Base-by-base conservation (phyloP, 208 protist species). In the Trichomonas gallinae region DNA sequence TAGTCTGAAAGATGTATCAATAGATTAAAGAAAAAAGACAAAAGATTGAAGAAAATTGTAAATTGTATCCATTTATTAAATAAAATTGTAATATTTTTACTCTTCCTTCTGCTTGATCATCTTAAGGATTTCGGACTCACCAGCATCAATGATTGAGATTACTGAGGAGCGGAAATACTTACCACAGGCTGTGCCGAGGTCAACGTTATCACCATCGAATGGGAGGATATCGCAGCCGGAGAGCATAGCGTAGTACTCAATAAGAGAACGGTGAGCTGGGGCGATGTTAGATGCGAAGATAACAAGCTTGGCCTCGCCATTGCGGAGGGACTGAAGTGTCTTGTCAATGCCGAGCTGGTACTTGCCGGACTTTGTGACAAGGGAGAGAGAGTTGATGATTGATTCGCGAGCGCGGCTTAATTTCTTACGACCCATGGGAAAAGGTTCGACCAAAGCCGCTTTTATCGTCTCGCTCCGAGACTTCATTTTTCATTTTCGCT, bases 181-280 rank as follows among this genome's bases (percentile, higher is more conserved):
- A 97, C 99, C 99, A 98, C 99, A 99, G 51, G 99, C 98, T 34
- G 99, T 99, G 58, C 99, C 99, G 44, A 99, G 98, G 97, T 99
- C 99, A 96, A 99, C 98, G 98, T 99, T 99, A 97, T 97, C 99
- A 89, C 99, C 99, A 82, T 98, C 97, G 98, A 99, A 99, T 98
- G 99, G 99, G 98, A 99, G 99, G 96, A 99, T 99, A 82, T 97
- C 97, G 89, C 99, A 99, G 98, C 99, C 99, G 98, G 98, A 98
- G 96, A 99, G 98, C 97, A 99, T 99, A 97, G 99, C 99, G 98
- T 99, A 99, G 98, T 99, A 99, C 98, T 99, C 99, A 96, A 99
- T 98, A 98, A 99, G 99, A 15, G 99, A 99, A 97, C 99, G 99
- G 97, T 99, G 98, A 63, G 99, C 98, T 48, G 99, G 98, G 89